Conservation (phyloP, 306 rosid genomes). For the Chamaecrista fasciculata region DNA sequence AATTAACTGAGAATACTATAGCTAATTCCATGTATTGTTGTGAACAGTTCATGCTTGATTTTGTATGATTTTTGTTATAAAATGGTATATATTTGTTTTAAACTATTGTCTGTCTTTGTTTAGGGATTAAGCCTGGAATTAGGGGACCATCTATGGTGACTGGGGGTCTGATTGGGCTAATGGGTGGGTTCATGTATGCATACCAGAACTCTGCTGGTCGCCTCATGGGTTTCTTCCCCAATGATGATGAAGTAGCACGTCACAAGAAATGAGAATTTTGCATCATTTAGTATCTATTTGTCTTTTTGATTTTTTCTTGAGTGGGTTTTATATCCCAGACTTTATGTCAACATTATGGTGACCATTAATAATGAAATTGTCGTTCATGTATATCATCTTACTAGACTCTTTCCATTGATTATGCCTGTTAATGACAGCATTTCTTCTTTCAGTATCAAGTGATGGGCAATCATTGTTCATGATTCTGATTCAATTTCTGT, state of each 20-base stretch:
- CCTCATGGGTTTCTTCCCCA: constrained; percentile 93
- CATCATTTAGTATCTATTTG: background rate
- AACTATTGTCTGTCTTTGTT: background rate
- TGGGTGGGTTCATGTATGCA: constrained; percentile 98
- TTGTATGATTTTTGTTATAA: background rate
- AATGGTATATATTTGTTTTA: background rate
- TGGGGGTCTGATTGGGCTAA: constrained; percentile 79
- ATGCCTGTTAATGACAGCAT: background rate
- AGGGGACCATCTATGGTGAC: constrained; percentile 96
- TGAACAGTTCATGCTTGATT: background rate
- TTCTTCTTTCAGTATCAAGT: background rate
- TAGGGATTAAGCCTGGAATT: constrained; percentile 94
- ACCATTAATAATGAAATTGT: background rate
- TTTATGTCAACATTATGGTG: background rate
- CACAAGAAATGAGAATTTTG: constrained; percentile 56
- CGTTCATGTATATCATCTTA: background rate
- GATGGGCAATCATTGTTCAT: background rate
- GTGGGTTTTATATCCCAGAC: background rate
- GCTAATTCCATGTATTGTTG: background rate
- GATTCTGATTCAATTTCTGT: background rate
- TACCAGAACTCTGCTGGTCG: constrained; percentile 91
- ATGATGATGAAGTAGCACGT: constrained; percentile 82
- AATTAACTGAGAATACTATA: background rate
- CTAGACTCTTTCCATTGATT: background rate
- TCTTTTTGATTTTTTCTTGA: background rate